phyloP scores from a whole-genome alignment of 73 alveolate species.

The Stentor coeruleus region DNA sequence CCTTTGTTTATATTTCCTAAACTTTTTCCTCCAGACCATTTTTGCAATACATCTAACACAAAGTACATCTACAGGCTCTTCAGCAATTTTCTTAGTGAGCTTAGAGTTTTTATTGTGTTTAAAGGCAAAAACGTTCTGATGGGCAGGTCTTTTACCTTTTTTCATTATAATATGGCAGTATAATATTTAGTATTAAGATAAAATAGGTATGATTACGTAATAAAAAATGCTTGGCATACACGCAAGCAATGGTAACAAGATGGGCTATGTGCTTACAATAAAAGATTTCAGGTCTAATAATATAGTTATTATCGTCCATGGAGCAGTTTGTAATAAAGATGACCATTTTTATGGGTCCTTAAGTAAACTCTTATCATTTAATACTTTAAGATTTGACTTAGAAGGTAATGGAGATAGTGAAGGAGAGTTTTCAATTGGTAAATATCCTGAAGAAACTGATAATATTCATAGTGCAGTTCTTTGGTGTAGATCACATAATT shows the following conservation, averaged over 20 bases:
- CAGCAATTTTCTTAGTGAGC: conserved; percentile 51
- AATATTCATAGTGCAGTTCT: neutral
- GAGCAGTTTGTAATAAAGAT: neutral
- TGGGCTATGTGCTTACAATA: neutral
- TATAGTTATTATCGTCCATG: neutral
- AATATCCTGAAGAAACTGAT: neutral
- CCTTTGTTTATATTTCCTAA: conserved; percentile 66
- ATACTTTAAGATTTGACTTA: neutral
- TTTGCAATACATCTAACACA: conserved; percentile 69
- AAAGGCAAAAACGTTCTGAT: conserved; percentile 67
- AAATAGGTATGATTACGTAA: neutral
- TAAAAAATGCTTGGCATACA: neutral
- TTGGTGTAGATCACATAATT: neutral
- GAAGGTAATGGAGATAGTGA: conserved; percentile 19
- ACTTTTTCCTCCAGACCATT: conserved; percentile 66
- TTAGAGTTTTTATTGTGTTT: conserved; percentile 63
- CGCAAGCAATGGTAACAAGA: neutral
- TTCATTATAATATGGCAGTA: neutral
- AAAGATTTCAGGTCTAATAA: neutral
- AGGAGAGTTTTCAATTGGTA: conserved; percentile 2
- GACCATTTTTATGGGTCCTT: neutral
- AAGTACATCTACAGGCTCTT: conserved; percentile 65
- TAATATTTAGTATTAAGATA: neutral
- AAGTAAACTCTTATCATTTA: neutral
- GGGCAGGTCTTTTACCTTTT: conserved; percentile 24